Evolutionary conservation across 1,284 basidiomycete species (phyloP).

Genomic region (Microbotryomycetes sp.): DNA sequence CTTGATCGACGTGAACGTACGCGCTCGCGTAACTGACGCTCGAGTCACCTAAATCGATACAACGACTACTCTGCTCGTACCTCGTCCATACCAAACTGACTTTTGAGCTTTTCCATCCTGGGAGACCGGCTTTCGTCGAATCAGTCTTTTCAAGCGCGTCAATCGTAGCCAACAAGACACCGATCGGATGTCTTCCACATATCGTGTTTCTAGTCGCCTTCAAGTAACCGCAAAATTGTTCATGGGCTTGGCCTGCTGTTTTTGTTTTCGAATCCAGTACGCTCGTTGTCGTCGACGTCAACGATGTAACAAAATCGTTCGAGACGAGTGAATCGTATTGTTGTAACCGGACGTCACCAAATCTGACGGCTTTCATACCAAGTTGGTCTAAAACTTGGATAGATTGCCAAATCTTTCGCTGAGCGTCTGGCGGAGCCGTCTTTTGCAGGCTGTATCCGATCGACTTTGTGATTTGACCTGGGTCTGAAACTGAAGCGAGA

Average conservation of each 20-base stretch:
- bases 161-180: constrained; percentile 75
- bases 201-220: constrained; percentile 85
- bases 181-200: constrained; percentile 91
- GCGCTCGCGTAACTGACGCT: constrained; percentile 96
- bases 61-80: constrained; percentile 81
- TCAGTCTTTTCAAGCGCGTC: constrained; percentile 52
- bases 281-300: not conserved
- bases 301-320: not conserved
- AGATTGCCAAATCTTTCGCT: constrained; percentile 46
- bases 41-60: constrained; percentile 63
- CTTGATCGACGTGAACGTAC: constrained; percentile 48
- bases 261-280: constrained; percentile 25
- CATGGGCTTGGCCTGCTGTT: constrained; percentile 52
- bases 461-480: not conserved
- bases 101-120: constrained; percentile 31
- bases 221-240: constrained; percentile 66
- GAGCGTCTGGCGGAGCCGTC: constrained; percentile 50
- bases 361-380: constrained; percentile 63
- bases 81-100: constrained; percentile 64
- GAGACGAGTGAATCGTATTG: constrained; percentile 16
- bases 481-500: not conserved
- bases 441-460: constrained; percentile 22
- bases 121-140: constrained; percentile 30
- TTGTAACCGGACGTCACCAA: constrained; percentile 45
- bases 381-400: constrained; percentile 68